Base-by-base conservation (phyloP, 805 yeast species). In the Barnettozyma pratensis region DNA sequence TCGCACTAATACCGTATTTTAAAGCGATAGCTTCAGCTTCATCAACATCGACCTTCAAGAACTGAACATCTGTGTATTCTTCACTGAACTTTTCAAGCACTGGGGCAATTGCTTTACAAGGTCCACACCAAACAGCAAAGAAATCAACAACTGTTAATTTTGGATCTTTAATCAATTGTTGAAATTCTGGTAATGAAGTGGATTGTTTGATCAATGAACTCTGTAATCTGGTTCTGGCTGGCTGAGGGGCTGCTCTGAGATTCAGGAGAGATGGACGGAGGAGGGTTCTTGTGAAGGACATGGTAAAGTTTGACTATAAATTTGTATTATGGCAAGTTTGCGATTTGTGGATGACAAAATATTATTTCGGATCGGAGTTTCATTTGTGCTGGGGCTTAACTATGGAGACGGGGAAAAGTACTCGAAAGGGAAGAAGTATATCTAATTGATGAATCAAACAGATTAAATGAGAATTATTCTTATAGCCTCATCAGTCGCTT, bases 51-150 rank as follows among this genome's bases (percentile, higher is more conserved):
- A 85, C 81, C 59, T 85, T 81, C 55, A 76, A 79, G 57, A 85
- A 86, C 46, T 73, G 74, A 1, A 81, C 87, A 49, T 73, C 74
- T 7, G 66, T 62, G 48, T 73, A 69, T 37, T 71, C 66, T 7
- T 59, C 50, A 29, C 68, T 58, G 44, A 68, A 64, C 47, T 71
- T 68, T 25, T 75, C 74, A 41, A 81, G 62, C 25, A 77, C 63
- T 12, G 89, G 89, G 3, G 83, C 73, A 57, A 83, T 75, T n/a
- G 84, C 84, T 57, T 79, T 81, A 58, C 89, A 83, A n/a, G 89
- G 89, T 7, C 84, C 87, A 65, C 89, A 83, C 89, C 89, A 83
- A 9, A 80, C 76, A 32, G 89, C 88, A 64, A 74, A 80, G 62
- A 83, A 83, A 61, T 83, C 88, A 44, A 82, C 76, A 3, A 83